phyloP scores from a whole-genome alignment of 768 basidiomycete species.

The Pholiota microspora region DNA sequence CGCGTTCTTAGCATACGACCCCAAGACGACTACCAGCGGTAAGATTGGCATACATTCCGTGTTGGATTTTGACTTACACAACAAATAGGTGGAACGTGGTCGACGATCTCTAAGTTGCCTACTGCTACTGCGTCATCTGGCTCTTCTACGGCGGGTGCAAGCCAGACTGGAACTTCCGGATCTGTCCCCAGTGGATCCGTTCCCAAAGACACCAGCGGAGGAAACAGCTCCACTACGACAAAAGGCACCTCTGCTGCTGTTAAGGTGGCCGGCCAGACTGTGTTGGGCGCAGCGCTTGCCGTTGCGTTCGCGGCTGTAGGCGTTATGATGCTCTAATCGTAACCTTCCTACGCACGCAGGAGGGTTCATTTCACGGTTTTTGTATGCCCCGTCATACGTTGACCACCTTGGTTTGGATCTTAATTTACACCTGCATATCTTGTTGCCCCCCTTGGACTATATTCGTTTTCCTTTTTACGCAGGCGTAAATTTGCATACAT shows the following conservation, averaged over 20 bases:
- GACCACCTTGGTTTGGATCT: background rate
- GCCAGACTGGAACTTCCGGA: background rate
- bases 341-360: too few relatives aligned
- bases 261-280: background rate
- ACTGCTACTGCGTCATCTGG: background rate
- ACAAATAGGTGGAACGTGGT: conserved; percentile 7
- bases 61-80: background rate
- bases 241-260: background rate
- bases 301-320: background rate
- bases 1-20: conserved; percentile 22
- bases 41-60: background rate
- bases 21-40: conserved; percentile 22
- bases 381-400: too few relatives aligned
- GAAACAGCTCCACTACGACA: background rate
- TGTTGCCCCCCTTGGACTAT: background rate
- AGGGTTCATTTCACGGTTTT: background rate
- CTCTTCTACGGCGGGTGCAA: background rate
- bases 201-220: background rate
- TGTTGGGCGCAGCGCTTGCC: background rate
- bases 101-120: conserved; percentile 7
- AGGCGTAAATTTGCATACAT: too few relatives aligned
- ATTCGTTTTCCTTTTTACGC: too few relatives aligned
- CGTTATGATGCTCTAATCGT: background rate
- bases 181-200: background rate
- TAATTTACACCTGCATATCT: background rate